Conservation (phyloP, 305 asterid genomes). For the Petunia hybrid region DNA sequence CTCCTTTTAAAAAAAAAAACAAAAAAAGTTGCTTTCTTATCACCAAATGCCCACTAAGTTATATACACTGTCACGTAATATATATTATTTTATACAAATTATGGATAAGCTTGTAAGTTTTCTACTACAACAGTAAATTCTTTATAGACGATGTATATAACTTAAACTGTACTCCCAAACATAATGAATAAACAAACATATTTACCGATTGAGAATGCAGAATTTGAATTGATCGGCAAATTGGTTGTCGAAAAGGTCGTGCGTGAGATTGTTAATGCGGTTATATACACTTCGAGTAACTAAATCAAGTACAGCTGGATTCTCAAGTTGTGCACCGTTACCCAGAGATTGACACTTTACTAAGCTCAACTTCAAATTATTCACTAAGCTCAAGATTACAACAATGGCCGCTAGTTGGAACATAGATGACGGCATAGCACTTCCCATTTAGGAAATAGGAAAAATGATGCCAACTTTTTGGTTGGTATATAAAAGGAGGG, state of each 20-base stretch:
- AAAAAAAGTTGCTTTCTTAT: too few species aligned
- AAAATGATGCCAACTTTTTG: background rate
- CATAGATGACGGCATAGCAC: background rate
- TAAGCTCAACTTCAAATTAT: slow-evolving; percentile 1
- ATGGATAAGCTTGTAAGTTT: too few species aligned
- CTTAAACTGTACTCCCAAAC: background rate
- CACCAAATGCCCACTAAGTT: too few species aligned
- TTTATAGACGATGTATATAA: too few species aligned
- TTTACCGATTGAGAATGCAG: slow-evolving; percentile 29
- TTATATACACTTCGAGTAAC: slow-evolving; percentile 30
- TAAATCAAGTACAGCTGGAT: slow-evolving; percentile 36
- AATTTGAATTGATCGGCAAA: slow-evolving; percentile 30
- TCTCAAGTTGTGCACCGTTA: slow-evolving; percentile 27
- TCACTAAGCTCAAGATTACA: slow-evolving; percentile 16
- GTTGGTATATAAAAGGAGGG: background rate
- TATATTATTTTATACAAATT: too few species aligned
- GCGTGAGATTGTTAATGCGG: slow-evolving; percentile 31
- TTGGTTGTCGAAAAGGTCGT: slow-evolving; percentile 23
- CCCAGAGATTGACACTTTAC: slow-evolving; percentile 26
- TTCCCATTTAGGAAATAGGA: background rate
- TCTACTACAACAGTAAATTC: too few species aligned
- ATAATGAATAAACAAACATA: background rate
- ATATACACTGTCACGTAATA: too few species aligned
- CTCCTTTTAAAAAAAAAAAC: too few species aligned
- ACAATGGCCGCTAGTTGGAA: slow-evolving; percentile 25